Evolutionary conservation across 768 basidiomycete genomes (phyloP), one percentile per base, ranked within the genome.

Genomic region (Phlebiopsis gigantea): DNA sequence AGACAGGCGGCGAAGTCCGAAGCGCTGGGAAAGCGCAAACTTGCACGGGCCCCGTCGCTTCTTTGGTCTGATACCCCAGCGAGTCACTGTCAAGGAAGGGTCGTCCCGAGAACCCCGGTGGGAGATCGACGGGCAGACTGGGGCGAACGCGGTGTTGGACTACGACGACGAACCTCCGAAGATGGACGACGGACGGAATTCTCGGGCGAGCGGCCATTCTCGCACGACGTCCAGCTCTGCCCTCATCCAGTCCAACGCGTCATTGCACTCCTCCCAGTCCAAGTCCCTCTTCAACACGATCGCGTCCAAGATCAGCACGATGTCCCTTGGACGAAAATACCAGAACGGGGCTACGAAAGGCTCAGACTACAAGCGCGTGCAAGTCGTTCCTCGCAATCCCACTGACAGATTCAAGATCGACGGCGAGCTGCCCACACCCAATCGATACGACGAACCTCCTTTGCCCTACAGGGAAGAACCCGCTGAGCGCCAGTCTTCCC

Each of bases 81-180:
- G 30, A 12, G 49, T 55, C 1, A 48, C 44, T 17, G 59, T 61
- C 25, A 52, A 50, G 26, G 28, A 21, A 2, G 44, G 51, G 10
- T 14, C 44, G 10, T 41, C 19, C 25, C 46, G 54, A 3, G 57
- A 60, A 7, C 46, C 61, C n/a, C 26, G 42, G 49, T 64, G 63
- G 63, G 56, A 58, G 55, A 64, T 64, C 52, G 63, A 64, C 54
- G 34, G 34, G n/a, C n/a, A n/a, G n/a, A n/a, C n/a, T n/a, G n/a
- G 12, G 34, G 58, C 58, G 21, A 46, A 42, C 30, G 29, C 30
- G 4, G 28, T 30, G 22, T 14, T 31, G 2, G 49, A 30, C 31
- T 4, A 7, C 29, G 61, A 53, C 39, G 54, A 47, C 28, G 51
- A 47, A 29, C 46, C 25, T 31, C 34, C 42, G 31, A 26, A 26